Evolutionary conservation across 805 yeast genomes (phyloP), one percentile per base, ranked within the genome.

Genomic region (Metschnikowia cubensis): DNA sequence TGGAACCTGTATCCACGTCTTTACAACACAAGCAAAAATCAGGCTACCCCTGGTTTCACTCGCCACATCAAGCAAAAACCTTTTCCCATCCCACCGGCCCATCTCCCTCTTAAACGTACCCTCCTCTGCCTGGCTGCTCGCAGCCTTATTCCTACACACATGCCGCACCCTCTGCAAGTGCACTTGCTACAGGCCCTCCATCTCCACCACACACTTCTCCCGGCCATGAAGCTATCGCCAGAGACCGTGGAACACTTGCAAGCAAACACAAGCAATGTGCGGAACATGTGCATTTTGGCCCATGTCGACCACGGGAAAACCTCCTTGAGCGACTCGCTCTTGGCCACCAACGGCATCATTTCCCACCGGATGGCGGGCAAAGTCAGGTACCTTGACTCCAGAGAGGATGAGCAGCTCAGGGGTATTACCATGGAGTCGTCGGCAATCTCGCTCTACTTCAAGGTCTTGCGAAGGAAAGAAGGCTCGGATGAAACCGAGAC

Each of bases 251-350:
- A 79, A 32, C 67, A 80, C 55, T 71, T 90, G 17, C 97, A 92
- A 66, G 75, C 75, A 56, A 80, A 85, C 55, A 83, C 96, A 0
- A 69, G 77, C 14, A 73, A 81, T 53, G 83, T 92, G 31, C 77
- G 99, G 53, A 94, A 94, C 67, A 89, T 94, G 40, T 94, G 99
- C 69, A 89, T 94, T 53, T 75, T 94, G 45, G 99, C 99, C 0
- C 99, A 94, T 68, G 99, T 94, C 21, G 99, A 94, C 66, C 99
- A 94, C 64, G 99, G 99, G 25, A 94, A 94, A 70, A 94, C 99
- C 0, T 89, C 98, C 1, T 73, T 94, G 32, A 87, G 96, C 40
- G 99, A 94, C 67, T 87, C 96, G 8, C 71, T 94, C 43, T 71
- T 94, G 36, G 98, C 99, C 22, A 86, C 96, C 35, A 94, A 95